Base-by-base conservation (phyloP, 2,329 filamentous ascomycete species). In the Alternaria metachromatica region DNA sequence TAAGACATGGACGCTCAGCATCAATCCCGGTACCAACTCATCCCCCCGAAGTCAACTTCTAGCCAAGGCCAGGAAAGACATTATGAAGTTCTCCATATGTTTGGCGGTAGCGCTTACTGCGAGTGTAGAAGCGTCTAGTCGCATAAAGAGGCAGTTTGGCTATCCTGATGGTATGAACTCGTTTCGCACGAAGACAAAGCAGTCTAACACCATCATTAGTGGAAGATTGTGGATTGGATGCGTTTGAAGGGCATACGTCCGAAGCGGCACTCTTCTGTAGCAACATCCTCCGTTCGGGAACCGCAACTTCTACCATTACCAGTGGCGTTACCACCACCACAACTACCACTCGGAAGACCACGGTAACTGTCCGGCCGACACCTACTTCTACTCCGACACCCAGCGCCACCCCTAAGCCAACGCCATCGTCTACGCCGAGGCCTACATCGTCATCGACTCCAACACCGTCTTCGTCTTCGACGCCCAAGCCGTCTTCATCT, bases 261-360 rank as follows among this genome's bases (percentile, higher is more conserved):
- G 76, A 78, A 60, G 76, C 76, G 11, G 59, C 67, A 10, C 55
- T 76, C 10, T 75, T 75, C 61, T 78, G 76, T 53, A 75, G 72
- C 62, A 76, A 69, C 54, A 65, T 77, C 18, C 50, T 78, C 45
- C 70, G 64, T 18, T 70, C 68, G 4, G 74, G 74, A 26, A 76
- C 73, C 48, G 67, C 69, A 2, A 77, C 74, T 11, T 23, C 57
- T 6, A 77, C 74, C 2, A 55, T 70, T 4, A 77, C 74, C 3
- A 55, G 45, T 41, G 72, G 68, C 15, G 48, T 43, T 6, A 66
- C 68, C 7, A 63, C 56, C 10, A 76, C 74, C 3, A 70, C 68
- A 2, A 77, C 74, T 3, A 63, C 66, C 5, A 70, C 63, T 9
- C 67, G 62, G 10, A 77, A 71, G 9, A 63, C 71, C 13, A 70